Evolutionary conservation across 768 basidiomycete species (phyloP), one percentile per base, ranked within the genome.

Genomic region (Hortiboletus flavorubellus): DNA sequence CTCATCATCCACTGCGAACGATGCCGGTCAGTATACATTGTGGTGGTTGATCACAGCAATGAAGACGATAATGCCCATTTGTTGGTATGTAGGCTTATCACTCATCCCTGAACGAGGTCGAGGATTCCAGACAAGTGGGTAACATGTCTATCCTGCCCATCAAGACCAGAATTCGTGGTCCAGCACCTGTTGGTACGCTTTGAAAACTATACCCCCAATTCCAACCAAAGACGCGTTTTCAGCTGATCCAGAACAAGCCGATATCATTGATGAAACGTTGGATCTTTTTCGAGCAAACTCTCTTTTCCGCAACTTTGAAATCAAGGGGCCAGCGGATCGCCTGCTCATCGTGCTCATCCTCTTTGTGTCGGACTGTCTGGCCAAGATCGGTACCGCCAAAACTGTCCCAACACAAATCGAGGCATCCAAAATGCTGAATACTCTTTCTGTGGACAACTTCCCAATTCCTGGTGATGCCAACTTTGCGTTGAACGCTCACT

Each of bases 281-380:
- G 91, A 96, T 75, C 85, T 98, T 56, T 99, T 99, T 76, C 90
- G 97, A 52, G 95, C 96, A 67, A 99, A 99, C 75, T 97, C 95
- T 37, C 87, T 99, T 57, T 99, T 99, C 76, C 89, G 97, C 67
- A 98, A 98, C 76, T 99, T 98, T 65, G 97, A 99, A 78, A 98
- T 99, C 83, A 96, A 98, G 71, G 95, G 94, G 16, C 91, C 93
- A 51, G 93, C 94, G 49, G 95, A 97, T 79, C 87, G 95, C 55
- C 86, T 93, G 39, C 82, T 99, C 67, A 98, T 99, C 78, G 84
- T 98, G 71, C 85, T 98, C 66, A 97, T 98, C 72, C 88, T 99
- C 69, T 99, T 89, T 76, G 85, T 98, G 66, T 98, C 95, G 43
- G 97, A 99, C 75, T 98, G 96, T 71, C 85, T 99, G 48, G 83